Conservation (phyloP, 148 eudicot species). For the Dysphania ambrosioides region DNA sequence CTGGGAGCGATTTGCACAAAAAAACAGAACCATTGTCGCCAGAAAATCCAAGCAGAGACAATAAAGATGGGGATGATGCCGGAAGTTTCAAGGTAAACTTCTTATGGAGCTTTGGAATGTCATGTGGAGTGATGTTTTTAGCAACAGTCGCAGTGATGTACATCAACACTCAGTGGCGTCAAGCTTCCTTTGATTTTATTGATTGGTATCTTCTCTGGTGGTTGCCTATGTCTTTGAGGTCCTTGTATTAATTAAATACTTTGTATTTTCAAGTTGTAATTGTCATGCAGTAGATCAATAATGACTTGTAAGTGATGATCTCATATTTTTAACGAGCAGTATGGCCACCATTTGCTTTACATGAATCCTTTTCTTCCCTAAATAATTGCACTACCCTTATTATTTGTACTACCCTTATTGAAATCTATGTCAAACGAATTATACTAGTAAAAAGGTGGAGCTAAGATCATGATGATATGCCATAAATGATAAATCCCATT, state of each 20-base stretch:
- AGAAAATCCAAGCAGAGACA: background rate
- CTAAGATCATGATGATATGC: no score
- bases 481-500: no score
- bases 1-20: background rate
- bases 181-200: conserved; percentile 8
- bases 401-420: no score
- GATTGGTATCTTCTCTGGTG: conserved; percentile 19
- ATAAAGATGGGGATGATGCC: background rate
- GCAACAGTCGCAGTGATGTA: background rate
- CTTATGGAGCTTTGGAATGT: conserved; percentile 13
- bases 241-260: background rate
- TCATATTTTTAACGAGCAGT: no score
- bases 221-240: background rate
- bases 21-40: background rate
- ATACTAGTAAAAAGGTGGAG: no score
- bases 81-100: background rate
- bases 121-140: background rate
- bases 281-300: background rate
- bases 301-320: no score
- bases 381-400: no score
- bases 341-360: no score
- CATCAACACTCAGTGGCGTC: conserved; percentile 11
- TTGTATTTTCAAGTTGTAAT: background rate
- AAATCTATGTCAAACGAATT: no score
- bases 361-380: no score